Base-by-base conservation (phyloP, 2,329 filamentous ascomycete species). In the Fusarium odoratissimum region DNA sequence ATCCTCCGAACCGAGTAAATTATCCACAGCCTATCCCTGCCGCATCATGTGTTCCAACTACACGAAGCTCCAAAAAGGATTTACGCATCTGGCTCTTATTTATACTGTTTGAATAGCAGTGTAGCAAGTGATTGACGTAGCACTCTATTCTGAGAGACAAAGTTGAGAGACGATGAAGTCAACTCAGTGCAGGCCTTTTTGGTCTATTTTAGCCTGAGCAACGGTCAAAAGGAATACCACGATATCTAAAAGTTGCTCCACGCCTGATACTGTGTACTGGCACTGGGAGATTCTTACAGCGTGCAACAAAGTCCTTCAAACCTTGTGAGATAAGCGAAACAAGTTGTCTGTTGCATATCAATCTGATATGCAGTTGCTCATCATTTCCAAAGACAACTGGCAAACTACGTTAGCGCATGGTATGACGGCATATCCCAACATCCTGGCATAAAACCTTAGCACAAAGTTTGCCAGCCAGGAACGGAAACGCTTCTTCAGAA, bases 1-100 rank as follows among this genome's bases (percentile, higher is more conserved):
- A 73, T 64, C 71, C 62, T 71, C 71, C 71, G 71, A 46, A 64
- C 19, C 35, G 28, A 63, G 58, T 55, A 56, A 45, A 67, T 69
- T 54, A 67, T 37, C 54, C 46, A 30, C 54, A 72, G 40, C 30
- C 38, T 44, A 59, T 54, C 67, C 59, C 28, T 52, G 38, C 31
- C 35, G 13, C n/a, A 64, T 52, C 52, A 59, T 69, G 59, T 68
- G 63, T 55, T 44, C 56, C 31, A 41, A 37, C 28, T 52, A 59
- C 33, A 67, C 51, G 51, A 65, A 35, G 38, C 60, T 67, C 61
- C 48, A 28, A 35, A 54, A 65, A 37, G 33, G 63, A 45, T 52
- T 60, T 67, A 40, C 60, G 25, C 31, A 28, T 45, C 12, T 35
- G n/a, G 30, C 17, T 37, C 30, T 23, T 28, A 25, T 49, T n/a